Evolutionary conservation across 2,329 filamentous ascomycete genomes (phyloP).

Genomic region (Colletotrichum filicis): DNA sequence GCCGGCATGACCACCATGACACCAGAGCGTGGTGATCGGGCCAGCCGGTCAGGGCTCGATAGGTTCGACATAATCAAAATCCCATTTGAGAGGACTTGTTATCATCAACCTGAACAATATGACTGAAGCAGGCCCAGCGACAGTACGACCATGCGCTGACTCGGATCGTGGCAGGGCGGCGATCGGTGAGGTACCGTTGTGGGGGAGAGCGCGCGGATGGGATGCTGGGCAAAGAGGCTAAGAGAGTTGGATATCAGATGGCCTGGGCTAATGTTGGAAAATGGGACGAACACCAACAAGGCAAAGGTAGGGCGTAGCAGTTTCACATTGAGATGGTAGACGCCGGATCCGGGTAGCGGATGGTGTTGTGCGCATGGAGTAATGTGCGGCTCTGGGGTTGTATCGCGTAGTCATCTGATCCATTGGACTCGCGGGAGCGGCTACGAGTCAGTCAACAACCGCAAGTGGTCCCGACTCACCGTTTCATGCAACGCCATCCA

Average conservation of each 20-base stretch:
- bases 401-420: background rate
- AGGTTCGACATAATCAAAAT: background rate
- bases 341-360: slow-evolving; percentile 10
- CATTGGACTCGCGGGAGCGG: slow-evolving; percentile 6
- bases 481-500: slow-evolving; percentile 26
- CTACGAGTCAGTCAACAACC: slow-evolving; percentile 27
- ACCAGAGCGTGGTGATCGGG: background rate
- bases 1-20: background rate
- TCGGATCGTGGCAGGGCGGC: background rate
- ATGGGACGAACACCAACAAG: slow-evolving; percentile 21
- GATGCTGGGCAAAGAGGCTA: background rate
- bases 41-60: background rate
- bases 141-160: slow-evolving; percentile 16
- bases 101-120: background rate
- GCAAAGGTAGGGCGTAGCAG: slow-evolving; percentile 1
- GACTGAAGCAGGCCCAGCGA: slow-evolving; percentile 8
- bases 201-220: slow-evolving; percentile 11
- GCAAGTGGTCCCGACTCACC: slow-evolving; percentile 19
- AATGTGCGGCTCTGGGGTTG: slow-evolving; percentile 12
- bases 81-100: background rate
- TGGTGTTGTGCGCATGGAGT: slow-evolving; percentile 12
- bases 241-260: slow-evolving; percentile 9
- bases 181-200: slow-evolving; percentile 12
- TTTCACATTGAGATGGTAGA: slow-evolving; percentile 28
- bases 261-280: background rate